Evolutionary conservation across 2,329 filamentous ascomycete genomes (phyloP), one percentile per base, ranked within the genome.

Genomic region (Fusarium caatingaense): DNA sequence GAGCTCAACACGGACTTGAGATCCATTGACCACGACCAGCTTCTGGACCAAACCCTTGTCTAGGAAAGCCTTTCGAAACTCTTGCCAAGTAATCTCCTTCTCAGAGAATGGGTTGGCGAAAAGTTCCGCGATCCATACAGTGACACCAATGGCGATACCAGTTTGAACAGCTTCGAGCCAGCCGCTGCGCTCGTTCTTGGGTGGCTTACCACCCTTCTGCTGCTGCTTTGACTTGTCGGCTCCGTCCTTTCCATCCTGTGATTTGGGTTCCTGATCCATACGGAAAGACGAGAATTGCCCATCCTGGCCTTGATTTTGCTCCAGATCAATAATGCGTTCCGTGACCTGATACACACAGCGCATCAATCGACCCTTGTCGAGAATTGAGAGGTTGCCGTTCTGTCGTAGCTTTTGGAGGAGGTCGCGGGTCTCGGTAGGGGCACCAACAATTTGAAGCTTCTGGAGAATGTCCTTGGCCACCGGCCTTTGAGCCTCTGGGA

Each of bases 31-130:
- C 54, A 97, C 87, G 34, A 97, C 91, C 20, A 99, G 87, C 83
- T 94, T 98, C 82, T 98, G 93, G 21, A 99, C 94, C 25, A 99
- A 86, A 10, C 96, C 96, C 85, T 97, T 98, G 82, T 98, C 94
- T 65, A 99, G 85, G 85, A 97, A 98, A 32, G 93, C 96, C 73
- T 89, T 94, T 68, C 93, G 87, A 82, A 99, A 93, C 82, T 99
- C 96, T 82, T 99, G 94, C 93, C 94, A 99, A 58, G 96, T 98
- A 63, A 99, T 98, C 78, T 99, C 95, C 76, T 82, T 81, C 69
- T 85, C 83, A 6, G 81, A 80, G 68, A 84, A 82, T 27, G 83
- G 71, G 68, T 81, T 81, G 72, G 77, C 77, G 54, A 82, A 72
- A 11, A 76, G 74, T 32, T 81, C 82, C 10, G 87, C 74, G 45